These are phyloP conservation scores for Geranomyces variabilis DNA, from an alignment of 192 early-diverging fungal genomes.

Conservation along the genomic window DNA sequence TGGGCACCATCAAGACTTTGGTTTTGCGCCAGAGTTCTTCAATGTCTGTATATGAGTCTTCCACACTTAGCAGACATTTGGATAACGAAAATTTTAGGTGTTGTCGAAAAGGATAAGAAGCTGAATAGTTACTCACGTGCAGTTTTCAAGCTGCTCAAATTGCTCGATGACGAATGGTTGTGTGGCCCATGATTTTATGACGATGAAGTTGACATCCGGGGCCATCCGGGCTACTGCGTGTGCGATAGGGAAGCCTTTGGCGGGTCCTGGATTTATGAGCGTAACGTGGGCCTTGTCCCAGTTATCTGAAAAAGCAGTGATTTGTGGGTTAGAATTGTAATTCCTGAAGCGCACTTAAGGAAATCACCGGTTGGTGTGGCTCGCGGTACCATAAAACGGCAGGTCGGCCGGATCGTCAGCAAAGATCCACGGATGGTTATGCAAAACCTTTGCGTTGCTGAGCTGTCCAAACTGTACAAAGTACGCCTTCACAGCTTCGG, in stretches of 20 bases:
- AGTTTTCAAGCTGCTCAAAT: slow-evolving; percentile 24
- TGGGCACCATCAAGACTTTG: slow-evolving; percentile 27
- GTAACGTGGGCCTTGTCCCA: slow-evolving; percentile 23
- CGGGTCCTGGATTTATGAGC: slow-evolving; percentile 29
- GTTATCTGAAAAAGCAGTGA: slow-evolving; percentile 22
- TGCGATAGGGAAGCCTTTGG: slow-evolving; percentile 29
- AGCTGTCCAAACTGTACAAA: slow-evolving; percentile 21
- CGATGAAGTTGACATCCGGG: slow-evolving; percentile 26
- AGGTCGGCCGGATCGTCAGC: slow-evolving; percentile 13
- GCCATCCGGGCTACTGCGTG: slow-evolving; percentile 9
- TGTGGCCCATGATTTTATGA: slow-evolving; percentile 33
- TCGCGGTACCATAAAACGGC: slow-evolving; percentile 16
- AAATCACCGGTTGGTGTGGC: not conserved
- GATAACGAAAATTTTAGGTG: too few relatives aligned
- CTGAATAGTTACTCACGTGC: slow-evolving; percentile 25
- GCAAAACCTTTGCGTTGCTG: slow-evolving; percentile 22
- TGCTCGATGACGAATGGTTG: not conserved
- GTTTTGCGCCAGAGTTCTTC: slow-evolving; percentile 22
- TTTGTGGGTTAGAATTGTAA: not conserved
- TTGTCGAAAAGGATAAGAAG: too few relatives aligned
- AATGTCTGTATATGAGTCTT: slow-evolving; percentile 20
- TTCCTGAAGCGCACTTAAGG: not conserved
- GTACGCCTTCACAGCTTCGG: slow-evolving; percentile 27
- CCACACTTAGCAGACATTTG: too few relatives aligned
- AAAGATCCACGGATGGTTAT: slow-evolving; percentile 30